phyloP scores from a whole-genome alignment of 257 asterid genomes.

The Solanum etuberosum region DNA sequence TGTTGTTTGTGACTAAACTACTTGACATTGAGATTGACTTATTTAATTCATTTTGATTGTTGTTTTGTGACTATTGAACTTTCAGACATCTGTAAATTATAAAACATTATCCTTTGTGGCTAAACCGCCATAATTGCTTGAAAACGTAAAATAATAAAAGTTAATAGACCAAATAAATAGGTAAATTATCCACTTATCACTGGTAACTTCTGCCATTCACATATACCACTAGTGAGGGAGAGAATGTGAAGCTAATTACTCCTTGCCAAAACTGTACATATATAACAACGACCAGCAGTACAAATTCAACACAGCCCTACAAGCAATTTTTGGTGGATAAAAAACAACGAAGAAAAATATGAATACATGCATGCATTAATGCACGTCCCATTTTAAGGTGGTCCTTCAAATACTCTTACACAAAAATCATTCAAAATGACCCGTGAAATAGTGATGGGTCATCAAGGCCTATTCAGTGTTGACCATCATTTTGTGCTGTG shows the following conservation, averaged over 20 bases:
- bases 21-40: too few species aligned
- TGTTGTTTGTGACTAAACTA: too few species aligned
- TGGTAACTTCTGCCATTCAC: too few species aligned
- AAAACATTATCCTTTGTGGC: too few species aligned
- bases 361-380: background rate
- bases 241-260: background rate
- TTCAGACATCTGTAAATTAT: too few species aligned
- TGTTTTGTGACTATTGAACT: too few species aligned
- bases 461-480: background rate
- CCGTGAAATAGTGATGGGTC: background rate
- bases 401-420: background rate
- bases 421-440: background rate
- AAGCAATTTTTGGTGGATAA: background rate
- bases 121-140: too few species aligned
- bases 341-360: background rate
- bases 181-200: too few species aligned
- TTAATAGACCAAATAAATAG: too few species aligned
- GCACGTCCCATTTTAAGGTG: background rate
- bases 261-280: background rate
- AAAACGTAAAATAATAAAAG: too few species aligned
- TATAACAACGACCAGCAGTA: background rate
- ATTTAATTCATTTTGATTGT: too few species aligned
- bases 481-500: background rate
- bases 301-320: background rate
- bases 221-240: background rate